Evolutionary conservation across 2,329 filamentous ascomycete genomes (phyloP).

Genomic region (Fusarium sp.): DNA sequence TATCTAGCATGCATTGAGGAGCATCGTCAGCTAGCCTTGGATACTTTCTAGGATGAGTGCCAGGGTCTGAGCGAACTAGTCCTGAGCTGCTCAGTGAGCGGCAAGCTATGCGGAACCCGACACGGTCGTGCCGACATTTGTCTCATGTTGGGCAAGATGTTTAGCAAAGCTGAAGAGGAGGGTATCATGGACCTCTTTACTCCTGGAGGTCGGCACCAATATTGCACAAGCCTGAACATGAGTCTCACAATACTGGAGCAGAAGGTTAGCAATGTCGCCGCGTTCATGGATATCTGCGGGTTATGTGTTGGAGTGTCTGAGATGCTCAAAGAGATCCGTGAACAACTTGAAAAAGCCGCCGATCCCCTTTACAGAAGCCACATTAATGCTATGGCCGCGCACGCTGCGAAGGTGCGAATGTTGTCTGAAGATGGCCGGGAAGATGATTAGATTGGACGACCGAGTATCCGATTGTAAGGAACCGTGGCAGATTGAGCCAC

Average conservation of each 20-base stretch:
- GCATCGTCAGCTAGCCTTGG: slow-evolving; percentile 14
- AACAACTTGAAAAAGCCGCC: not conserved
- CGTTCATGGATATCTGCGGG: slow-evolving; percentile 19
- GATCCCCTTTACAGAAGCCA: slow-evolving; percentile 22
- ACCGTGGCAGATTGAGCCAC: not conserved
- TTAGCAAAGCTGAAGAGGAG: slow-evolving; percentile 20
- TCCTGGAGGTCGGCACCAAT: not conserved
- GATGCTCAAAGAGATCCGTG: slow-evolving; percentile 1
- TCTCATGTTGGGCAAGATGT: slow-evolving; percentile 24
- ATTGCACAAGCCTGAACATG: not conserved
- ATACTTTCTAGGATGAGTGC: slow-evolving; percentile 18
- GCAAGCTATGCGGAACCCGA: not conserved
- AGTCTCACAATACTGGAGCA: not conserved
- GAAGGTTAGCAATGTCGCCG: slow-evolving; percentile 9
- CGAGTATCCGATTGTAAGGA: not conserved
- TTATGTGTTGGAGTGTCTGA: slow-evolving; percentile 4
- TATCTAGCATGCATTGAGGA: slow-evolving; percentile 19
- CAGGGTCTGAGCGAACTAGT: slow-evolving; percentile 12
- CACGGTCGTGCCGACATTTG: slow-evolving; percentile 6
- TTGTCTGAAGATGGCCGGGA: not conserved
- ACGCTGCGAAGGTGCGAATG: slow-evolving; percentile 23
- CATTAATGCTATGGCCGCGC: slow-evolving; percentile 1
- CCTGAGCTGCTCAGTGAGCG: slow-evolving; percentile 6
- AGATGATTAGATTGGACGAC: not conserved
- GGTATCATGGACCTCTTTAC: slow-evolving; percentile 22